Evolutionary conservation across 2,329 filamentous ascomycete species (phyloP).

Genomic region (Fusarium sp.): DNA sequence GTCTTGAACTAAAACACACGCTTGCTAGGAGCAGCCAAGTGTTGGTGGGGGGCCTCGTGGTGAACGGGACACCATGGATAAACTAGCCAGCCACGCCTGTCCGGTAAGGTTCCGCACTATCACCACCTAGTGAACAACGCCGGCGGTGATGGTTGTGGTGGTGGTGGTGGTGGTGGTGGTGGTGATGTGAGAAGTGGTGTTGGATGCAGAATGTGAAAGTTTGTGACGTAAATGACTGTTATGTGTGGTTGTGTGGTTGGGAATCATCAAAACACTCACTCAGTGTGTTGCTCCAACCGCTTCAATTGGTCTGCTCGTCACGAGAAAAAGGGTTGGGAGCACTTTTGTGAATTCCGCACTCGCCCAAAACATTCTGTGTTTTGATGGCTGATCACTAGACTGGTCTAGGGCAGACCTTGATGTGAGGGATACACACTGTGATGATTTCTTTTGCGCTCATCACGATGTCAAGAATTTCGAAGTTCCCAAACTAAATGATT

Average conservation of each 20-base stretch:
- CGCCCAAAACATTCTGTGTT: slow-evolving; percentile 15
- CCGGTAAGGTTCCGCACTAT: slow-evolving; percentile 40
- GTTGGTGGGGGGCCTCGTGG: slow-evolving; percentile 38
- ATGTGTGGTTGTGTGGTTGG: slow-evolving; percentile 33
- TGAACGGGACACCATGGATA: slow-evolving; percentile 34
- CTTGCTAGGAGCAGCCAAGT: slow-evolving; percentile 27
- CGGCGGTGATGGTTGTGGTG: slow-evolving; percentile 10
- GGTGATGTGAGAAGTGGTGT: slow-evolving; percentile 26
- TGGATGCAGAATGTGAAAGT: slow-evolving; percentile 20
- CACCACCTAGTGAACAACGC: slow-evolving; percentile 5
- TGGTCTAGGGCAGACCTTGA: slow-evolving; percentile 16
- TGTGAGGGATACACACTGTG: slow-evolving; percentile 18
- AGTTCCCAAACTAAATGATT: slow-evolving; percentile 36
- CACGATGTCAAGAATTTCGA: slow-evolving; percentile 32
- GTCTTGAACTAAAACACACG: slow-evolving; percentile 32
- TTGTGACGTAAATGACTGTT: slow-evolving; percentile 36
- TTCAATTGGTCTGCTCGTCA: slow-evolving; percentile 27
- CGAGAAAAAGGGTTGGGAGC: slow-evolving; percentile 29
- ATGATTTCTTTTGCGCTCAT: slow-evolving; percentile 17
- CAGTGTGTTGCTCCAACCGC: slow-evolving; percentile 25
- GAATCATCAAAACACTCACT: slow-evolving; percentile 11
- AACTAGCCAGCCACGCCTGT: slow-evolving; percentile 28
- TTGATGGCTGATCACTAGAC: slow-evolving; percentile 35
- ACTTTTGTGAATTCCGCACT: slow-evolving; percentile 29
- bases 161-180: neutral